Base-by-base conservation (phyloP, 2,329 filamentous ascomycete genomes). In the Colletotrichum costaricense region DNA sequence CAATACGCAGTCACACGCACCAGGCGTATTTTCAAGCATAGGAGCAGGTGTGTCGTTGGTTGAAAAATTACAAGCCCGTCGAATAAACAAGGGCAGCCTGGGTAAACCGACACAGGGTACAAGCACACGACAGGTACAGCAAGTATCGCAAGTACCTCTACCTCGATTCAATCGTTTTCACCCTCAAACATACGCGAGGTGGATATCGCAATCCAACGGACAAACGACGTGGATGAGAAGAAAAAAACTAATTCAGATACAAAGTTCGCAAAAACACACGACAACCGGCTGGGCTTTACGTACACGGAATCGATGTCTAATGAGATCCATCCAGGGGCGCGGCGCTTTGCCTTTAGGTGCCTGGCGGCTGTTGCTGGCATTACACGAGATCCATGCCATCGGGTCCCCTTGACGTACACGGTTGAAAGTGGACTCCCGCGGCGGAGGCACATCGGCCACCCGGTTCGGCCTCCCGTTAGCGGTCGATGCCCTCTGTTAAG, bases 271-370 rank as follows among this genome's bases (percentile, higher is more conserved):
- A 49, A 22, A 70, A 57, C 67, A 69, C 70, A 69, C 46, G 67
- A 70, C 67, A 65, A 58, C 72, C 74, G 72, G 74, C 65, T 74
- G 67, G 55, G 72, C 68, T 68, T 74, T 65, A 75, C 74, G 63
- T 75, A 75, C 73, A 75, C 73, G 74, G 69, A 63, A 67, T 60
- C 30, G 56, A 67, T 75, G 72, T 74, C 72, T 75, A 75, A 75
- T 75, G 58, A 63, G 72, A 75, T 75, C 74, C 74, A 75, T 75
- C 68, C 52, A 67, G 52, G 55, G 67, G 67, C 68, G 69, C 68
- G 59, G 60, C 72, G 74, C 74, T 64, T 74, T 74, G 69, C 72
- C 74, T 52, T 69, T 74, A 73, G 65, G 63, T 74, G 72, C 60
- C 55, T 71, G 72, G 66, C 70, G 72, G 68, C 64, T 67, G 42